Evolutionary conservation across 2,329 filamentous ascomycete species (phyloP).

Genomic region (Bipolaris sorokiniana): DNA sequence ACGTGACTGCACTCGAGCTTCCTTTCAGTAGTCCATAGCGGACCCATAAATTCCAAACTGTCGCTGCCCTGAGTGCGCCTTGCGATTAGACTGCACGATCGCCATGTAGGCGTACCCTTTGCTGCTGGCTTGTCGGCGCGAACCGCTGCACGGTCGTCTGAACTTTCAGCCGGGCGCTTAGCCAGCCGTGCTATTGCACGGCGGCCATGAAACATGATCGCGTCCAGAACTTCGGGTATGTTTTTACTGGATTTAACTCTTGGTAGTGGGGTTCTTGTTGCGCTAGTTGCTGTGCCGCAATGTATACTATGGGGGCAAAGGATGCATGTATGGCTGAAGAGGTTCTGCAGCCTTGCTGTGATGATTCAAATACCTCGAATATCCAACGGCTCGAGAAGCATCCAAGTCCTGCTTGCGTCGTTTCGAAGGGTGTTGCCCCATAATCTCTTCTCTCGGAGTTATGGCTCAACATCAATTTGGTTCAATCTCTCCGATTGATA

Average conservation of each 20-base stretch:
- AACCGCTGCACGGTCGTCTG: constrained; percentile 11
- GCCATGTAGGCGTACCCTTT: constrained; percentile 1
- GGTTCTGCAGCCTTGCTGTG: not conserved
- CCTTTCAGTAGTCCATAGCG: not conserved
- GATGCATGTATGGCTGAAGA: not conserved
- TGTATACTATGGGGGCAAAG: not conserved
- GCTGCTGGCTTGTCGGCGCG: constrained; percentile 4
- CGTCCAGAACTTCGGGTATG: not conserved
- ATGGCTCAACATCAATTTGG: not conserved
- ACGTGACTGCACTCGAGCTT: not conserved
- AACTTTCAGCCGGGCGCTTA: constrained; percentile 14
- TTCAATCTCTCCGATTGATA: not conserved
- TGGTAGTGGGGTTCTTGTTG: not conserved
- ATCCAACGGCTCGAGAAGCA: not conserved
- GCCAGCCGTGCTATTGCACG: constrained; percentile 10
- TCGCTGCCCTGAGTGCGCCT: not conserved
- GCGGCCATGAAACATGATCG: not conserved
- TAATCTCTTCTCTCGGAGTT: not conserved
- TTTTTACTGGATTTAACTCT: not conserved
- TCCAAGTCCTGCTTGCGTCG: not conserved
- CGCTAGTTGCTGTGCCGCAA: constrained; percentile 1
- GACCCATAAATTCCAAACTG: not conserved
- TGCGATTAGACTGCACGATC: not conserved
- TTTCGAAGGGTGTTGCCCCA: not conserved
- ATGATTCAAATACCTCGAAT: not conserved